Evolutionary conservation across 768 basidiomycete species (phyloP), one percentile per base, ranked within the genome.

Genomic region (Dioszegia crocea): DNA sequence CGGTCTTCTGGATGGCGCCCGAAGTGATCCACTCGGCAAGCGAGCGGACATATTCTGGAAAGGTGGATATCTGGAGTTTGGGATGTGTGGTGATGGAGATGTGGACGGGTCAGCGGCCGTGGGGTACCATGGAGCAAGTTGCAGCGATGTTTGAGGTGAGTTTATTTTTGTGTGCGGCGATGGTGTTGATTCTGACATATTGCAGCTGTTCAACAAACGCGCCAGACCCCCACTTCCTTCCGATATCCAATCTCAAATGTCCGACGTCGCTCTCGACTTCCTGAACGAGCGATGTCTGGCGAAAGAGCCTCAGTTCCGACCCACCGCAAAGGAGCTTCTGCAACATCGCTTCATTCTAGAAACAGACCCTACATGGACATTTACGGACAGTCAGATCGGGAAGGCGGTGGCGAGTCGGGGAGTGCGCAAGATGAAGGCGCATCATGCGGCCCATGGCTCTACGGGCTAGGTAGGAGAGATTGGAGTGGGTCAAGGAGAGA

Each of bases 1-100:
- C 93, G 19, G 88, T 98, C 33, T 98, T 96, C 76, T 99, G 96
- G 94, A 97, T 98, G 94, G 93, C 93, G 10, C 93, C 93, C 0
- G 93, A 91, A 79, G 90, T 96, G 60, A 86, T 91, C 62, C 86
- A 88, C 33, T 67, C 71, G 2, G 84, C 88, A 75, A 86, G 86
- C 76, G 87, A 88, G 67, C 71, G 77, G 53, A 91, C 91, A 0
- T 98, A 98, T 76, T 93, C 91, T 67, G 90, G 88, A 71, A 98
- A 99, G 79, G 86, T 96, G 49, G 96, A 99, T 73, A 94, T 99
- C 64, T 99, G 96, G 96, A 74, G 71, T 59, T 84, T 98, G 4
- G 96, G 96, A 1, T 99, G 96, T 79, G 89, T 98, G n/a, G 88
- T 94, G 16, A 81, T 97, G 64, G 96, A 99, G 77, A 99, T 99